Evolutionary conservation across 208 protist genomes (phyloP), one percentile per base, ranked within the genome.

Genomic region (Wallacemonas rigidus): DNA sequence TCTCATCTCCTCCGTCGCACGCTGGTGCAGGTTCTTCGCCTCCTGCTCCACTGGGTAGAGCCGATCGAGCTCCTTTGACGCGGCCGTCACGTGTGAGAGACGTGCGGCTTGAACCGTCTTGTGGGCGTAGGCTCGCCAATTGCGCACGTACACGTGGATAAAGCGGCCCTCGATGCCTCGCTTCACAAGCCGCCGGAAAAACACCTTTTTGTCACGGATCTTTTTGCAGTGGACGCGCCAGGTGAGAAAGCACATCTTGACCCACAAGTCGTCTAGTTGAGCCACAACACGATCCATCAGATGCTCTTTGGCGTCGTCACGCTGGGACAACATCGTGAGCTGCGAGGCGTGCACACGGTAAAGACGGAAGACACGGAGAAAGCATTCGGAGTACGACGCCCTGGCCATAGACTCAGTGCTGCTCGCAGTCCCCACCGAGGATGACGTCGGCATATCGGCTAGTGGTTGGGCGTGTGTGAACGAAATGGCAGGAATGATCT

Each of bases 171-270:
- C 73, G 14, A 77, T 78, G 50, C 81, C 81, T 44, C 82, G 86
- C 57, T 69, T 54, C n/a, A 80, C 81, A 7, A 94, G 73, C 4
- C 81, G 75, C 50, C 80, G 77, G 61, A 95, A 93, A 35, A 80
- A 75, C 39, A 74, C 74, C 76, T 92, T 92, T 62, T 80, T 89
- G 38, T 79, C 75, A 44, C 72, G 65, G 15, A 94, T 67, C 61
- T 77, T 72, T 15, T 79, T 73, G 72, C 88, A 92, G 69, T 92
- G 79, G 26, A 74, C 88, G 50, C 80, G 74, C 90, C 92, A 97
- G 39, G 88, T 81, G 51, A 83, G 79, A 68, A 97, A 97, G 76
- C 89, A 94, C 82, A 91, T 89, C 67, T 90, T 92, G 17, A 92
- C 50, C 88, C 89, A 97, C 62, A 97, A 73, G 40, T 77, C 63